phyloP scores from a whole-genome alignment of 225 moss, liverwort and hornwort genomes.

The Rhytidiadelphus loreus region DNA sequence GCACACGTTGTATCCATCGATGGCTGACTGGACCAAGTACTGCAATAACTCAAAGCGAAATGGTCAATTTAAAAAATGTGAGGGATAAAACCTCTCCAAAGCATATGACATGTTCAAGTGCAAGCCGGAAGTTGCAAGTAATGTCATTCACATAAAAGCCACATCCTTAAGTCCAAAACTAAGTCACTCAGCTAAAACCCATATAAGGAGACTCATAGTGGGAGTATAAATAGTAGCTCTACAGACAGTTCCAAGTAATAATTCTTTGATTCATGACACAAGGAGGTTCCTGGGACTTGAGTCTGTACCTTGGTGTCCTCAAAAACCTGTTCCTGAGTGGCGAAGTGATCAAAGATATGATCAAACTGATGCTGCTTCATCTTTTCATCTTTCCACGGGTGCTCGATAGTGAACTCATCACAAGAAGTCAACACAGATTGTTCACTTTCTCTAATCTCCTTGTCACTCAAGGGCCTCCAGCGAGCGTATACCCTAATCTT shows the following conservation, averaged over 20 bases:
- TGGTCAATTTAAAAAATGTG: background rate
- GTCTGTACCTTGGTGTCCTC: constrained; percentile 76
- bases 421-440: constrained; percentile 41
- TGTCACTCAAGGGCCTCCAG: constrained; percentile 90
- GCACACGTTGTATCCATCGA: constrained; percentile 97
- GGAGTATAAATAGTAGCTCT: background rate
- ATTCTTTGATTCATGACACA: background rate
- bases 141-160: background rate
- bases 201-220: background rate
- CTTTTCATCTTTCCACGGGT: constrained; percentile 92
- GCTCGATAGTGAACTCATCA: constrained; percentile 89
- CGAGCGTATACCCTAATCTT: constrained; percentile 90
- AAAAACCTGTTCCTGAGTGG: constrained; percentile 72
- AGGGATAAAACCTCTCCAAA: background rate
- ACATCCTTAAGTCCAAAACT: background rate
- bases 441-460: constrained; percentile 61
- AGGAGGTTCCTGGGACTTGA: background rate
- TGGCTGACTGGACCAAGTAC: constrained; percentile 90
- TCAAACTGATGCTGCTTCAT: constrained; percentile 84
- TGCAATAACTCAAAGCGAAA: constrained; percentile 16
- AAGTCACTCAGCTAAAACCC: background rate
- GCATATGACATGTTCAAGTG: background rate
- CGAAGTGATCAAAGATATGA: constrained; percentile 71
- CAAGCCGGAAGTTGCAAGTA: background rate
- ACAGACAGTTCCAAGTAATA: background rate